Percentiles rank a stretch among this genome's conserved stretches.
These are phyloP conservation scores for Allodekkera sacchari DNA, from an alignment of 805 yeast genomes.

Conservation along the genomic window DNA sequence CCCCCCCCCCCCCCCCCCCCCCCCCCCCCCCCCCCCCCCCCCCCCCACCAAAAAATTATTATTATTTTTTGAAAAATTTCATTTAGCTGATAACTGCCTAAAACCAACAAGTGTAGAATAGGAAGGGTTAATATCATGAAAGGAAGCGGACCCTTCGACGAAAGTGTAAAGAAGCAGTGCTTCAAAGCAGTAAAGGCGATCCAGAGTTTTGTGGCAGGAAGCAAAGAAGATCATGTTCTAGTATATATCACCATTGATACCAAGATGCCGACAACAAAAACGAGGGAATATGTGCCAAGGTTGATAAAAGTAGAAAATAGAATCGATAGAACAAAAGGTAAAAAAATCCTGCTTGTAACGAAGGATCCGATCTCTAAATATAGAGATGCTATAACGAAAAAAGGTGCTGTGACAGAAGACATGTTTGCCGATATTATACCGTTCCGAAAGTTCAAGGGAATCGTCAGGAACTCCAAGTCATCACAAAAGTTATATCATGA, in stretches of 20 bases:
- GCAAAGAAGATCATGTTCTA: conserved; percentile 19
- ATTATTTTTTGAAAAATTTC: no score
- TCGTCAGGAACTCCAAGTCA: conserved; percentile 35
- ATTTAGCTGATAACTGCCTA: no score
- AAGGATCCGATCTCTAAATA: conserved; percentile 64
- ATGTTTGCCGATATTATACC: conserved; percentile 54
- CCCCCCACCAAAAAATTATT: no score
- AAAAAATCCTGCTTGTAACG: conserved; percentile 53
- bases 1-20: no score
- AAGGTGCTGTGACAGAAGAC: conserved; percentile 51
- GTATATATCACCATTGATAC: conserved; percentile 41
- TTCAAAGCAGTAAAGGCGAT: conserved; percentile 23
- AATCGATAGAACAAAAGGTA: conserved; percentile 39
- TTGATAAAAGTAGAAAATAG: conserved; percentile 50
- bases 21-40: no score
- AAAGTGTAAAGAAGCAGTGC: conserved; percentile 9
- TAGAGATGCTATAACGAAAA: conserved; percentile 37
- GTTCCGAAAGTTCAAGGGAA: conserved; percentile 44
- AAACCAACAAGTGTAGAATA: not conserved
- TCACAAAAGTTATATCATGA: conserved; percentile 45
- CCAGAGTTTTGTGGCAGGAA: conserved; percentile 20
- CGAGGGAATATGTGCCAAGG: conserved; percentile 45
- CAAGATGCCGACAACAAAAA: conserved; percentile 35
- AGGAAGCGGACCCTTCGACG: conserved; percentile 9
- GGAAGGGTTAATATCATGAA: conserved; percentile 1